phyloP scores from a whole-genome alignment of 306 rosid species.

The Dryas alaskensis region DNA sequence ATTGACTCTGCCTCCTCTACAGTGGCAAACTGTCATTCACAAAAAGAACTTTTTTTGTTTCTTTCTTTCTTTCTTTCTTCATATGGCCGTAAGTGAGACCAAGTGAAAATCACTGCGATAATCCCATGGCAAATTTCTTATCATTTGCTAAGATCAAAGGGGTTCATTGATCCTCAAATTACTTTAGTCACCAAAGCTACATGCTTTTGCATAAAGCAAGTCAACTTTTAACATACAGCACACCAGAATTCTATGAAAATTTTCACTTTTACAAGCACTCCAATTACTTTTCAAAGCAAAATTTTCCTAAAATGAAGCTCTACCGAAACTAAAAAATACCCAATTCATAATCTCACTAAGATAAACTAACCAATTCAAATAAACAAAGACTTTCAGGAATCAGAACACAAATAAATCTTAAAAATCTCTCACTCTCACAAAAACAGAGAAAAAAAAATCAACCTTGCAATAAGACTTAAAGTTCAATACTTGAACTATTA shows the following conservation, averaged over 20 bases:
- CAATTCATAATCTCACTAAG: not conserved
- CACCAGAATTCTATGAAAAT: not conserved
- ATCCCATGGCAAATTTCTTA: not conserved
- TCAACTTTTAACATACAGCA: not conserved
- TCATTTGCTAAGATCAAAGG: not conserved
- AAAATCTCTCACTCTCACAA: not conserved
- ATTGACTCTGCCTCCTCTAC: conserved; percentile 1
- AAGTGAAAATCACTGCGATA: conserved; percentile 4
- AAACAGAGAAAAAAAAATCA: too few species aligned
- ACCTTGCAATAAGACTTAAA: not conserved
- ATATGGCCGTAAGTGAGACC: not conserved
- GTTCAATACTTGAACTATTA: not conserved
- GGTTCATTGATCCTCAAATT: not conserved
- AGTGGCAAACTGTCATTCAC: not conserved
- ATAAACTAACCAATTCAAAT: not conserved
- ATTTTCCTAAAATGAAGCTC: conserved; percentile 4
- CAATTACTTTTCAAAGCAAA: conserved; percentile 1
- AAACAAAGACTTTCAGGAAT: not conserved
- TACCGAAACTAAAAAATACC: not conserved
- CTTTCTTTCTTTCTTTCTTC: not conserved
- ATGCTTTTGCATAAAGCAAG: conserved; percentile 3
- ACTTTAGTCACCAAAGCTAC: not conserved
- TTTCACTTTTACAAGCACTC: conserved; percentile 10
- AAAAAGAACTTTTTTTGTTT: not conserved
- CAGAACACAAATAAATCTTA: not conserved